A percentile compares a stretch with the other conserved stretches of the same genome.
phyloP scores from a whole-genome alignment of 2,329 filamentous ascomycete genomes.

The Phialocephala sp. region DNA sequence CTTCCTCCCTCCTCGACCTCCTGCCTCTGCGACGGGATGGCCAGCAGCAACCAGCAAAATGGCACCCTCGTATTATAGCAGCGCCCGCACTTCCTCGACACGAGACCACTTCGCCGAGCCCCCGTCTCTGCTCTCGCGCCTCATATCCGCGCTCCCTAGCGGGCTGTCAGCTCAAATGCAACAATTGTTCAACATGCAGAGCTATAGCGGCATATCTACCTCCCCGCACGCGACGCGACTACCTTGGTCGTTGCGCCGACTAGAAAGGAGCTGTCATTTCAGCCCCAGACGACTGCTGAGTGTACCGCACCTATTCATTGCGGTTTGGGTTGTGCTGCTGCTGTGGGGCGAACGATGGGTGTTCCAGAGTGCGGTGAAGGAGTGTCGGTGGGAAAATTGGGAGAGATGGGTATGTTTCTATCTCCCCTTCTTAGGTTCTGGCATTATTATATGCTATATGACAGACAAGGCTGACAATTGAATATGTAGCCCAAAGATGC shows the following conservation, averaged over 20 bases:
- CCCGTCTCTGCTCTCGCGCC: constrained; percentile 36
- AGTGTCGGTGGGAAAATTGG: constrained; percentile 86
- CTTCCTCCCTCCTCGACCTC: not conserved
- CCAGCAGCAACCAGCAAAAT: constrained; percentile 27
- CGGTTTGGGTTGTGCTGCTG: constrained; percentile 77
- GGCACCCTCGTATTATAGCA: constrained; percentile 35
- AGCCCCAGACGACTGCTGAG: constrained; percentile 57
- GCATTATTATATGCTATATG: not conserved
- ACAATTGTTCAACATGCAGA: constrained; percentile 26
- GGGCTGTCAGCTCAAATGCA: constrained; percentile 35
- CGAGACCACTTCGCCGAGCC: constrained; percentile 39
- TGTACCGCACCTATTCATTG: constrained; percentile 70
- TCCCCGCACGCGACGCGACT: constrained; percentile 26
- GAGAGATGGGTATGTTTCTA: constrained; percentile 81
- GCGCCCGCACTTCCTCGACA: constrained; percentile 26
- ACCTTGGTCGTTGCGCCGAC: constrained; percentile 28
- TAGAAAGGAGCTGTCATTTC: constrained; percentile 50
- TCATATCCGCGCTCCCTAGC: constrained; percentile 33
- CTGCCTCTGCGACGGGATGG: constrained; percentile 25
- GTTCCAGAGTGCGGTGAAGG: constrained; percentile 72
- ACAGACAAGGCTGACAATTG: constrained; percentile 31
- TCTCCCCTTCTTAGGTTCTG: constrained; percentile 15
- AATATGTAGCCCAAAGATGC: constrained; percentile 71
- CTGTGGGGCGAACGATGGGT: constrained; percentile 85
- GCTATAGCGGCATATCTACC: constrained; percentile 15